phyloP scores from a whole-genome alignment of 2,329 filamentous ascomycete genomes.

The Verticillium dahliae region DNA sequence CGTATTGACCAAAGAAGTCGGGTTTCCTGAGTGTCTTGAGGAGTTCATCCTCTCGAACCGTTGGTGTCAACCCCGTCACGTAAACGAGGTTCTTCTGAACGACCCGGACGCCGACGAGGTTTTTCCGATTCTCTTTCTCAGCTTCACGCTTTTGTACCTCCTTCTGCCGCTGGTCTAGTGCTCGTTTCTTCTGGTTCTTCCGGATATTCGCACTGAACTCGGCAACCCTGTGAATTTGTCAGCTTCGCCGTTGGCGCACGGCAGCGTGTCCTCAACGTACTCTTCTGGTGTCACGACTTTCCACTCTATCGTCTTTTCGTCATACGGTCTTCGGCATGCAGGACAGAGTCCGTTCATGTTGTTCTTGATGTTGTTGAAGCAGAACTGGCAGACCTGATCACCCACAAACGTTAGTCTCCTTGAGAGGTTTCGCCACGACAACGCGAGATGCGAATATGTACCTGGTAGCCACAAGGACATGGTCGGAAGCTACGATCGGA shows the following conservation, averaged over 20 bases:
- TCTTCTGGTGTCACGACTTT: conserved; percentile 93
- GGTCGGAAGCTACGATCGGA: conserved; percentile 95
- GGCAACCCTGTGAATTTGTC: conserved; percentile 49
- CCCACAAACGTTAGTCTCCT: conserved; percentile 6
- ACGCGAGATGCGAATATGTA: conserved; percentile 33
- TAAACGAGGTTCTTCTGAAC: conserved; percentile 99
- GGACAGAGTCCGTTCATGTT: conserved; percentile 97
- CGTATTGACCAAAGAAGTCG: conserved; percentile 97
- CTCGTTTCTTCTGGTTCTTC: conserved; percentile 90
- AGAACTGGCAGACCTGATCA: conserved; percentile 92
- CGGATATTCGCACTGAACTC: conserved; percentile 72
- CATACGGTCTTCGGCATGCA: conserved; percentile 92
- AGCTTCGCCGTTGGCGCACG: conserved; percentile 6
- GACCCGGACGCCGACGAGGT: conserved; percentile 88
- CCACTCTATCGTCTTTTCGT: conserved; percentile 95
- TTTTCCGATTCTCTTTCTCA: conserved; percentile 91
- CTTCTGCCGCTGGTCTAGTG: conserved; percentile 76
- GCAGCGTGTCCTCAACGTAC: conserved; percentile 44
- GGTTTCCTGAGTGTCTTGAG: conserved; percentile 83
- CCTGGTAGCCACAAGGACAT: conserved; percentile 97
- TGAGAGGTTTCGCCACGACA: not conserved
- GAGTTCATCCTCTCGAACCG: conserved; percentile 85
- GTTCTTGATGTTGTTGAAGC: conserved; percentile 98
- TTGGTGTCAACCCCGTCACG: conserved; percentile 88
- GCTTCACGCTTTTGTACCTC: conserved; percentile 95